Evolutionary conservation across 164 flowering plant species (phyloP).

Genomic region (Chimonanthus salicifolius): DNA sequence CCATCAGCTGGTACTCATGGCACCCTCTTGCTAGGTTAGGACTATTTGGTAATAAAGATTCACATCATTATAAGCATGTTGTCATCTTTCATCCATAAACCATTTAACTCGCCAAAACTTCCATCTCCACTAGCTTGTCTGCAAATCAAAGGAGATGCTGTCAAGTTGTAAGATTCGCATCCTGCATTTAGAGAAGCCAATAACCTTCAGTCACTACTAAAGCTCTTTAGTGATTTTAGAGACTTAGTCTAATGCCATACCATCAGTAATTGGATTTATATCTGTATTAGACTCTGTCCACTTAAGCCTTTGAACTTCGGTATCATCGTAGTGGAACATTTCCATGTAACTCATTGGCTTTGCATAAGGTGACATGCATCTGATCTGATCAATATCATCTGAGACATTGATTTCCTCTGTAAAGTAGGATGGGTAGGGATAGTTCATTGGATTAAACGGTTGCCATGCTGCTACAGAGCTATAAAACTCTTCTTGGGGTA

Average conservation of each 20-base stretch:
- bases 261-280: slow-evolving; percentile 24
- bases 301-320: slow-evolving; percentile 36
- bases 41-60: not conserved
- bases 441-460: slow-evolving; percentile 14
- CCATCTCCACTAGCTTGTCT: slow-evolving; percentile 36
- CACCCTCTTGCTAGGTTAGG: not conserved
- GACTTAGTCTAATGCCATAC: slow-evolving; percentile 13
- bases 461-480: slow-evolving; percentile 32
- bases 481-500: slow-evolving; percentile 21
- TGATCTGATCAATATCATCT: slow-evolving; percentile 29
- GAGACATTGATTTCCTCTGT: slow-evolving; percentile 35
- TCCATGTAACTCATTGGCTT: slow-evolving; percentile 33
- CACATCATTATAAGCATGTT: slow-evolving; percentile 24
- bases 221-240: not conserved
- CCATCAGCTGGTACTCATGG: not conserved
- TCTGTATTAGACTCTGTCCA: slow-evolving; percentile 23
- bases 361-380: slow-evolving; percentile 44
- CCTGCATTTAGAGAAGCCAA: slow-evolving; percentile 30
- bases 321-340: slow-evolving; percentile 32
- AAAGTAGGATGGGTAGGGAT: slow-evolving; percentile 36
- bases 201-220: slow-evolving; percentile 6
- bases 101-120: slow-evolving; percentile 20
- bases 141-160: slow-evolving; percentile 23
- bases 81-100: slow-evolving; percentile 32
- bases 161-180: slow-evolving; percentile 21